A percentile compares a stretch with the other conserved stretches of the same genome.
Evolutionary conservation across 768 basidiomycete species (phyloP).

Genomic region (Sistotremastrum suecicum): DNA sequence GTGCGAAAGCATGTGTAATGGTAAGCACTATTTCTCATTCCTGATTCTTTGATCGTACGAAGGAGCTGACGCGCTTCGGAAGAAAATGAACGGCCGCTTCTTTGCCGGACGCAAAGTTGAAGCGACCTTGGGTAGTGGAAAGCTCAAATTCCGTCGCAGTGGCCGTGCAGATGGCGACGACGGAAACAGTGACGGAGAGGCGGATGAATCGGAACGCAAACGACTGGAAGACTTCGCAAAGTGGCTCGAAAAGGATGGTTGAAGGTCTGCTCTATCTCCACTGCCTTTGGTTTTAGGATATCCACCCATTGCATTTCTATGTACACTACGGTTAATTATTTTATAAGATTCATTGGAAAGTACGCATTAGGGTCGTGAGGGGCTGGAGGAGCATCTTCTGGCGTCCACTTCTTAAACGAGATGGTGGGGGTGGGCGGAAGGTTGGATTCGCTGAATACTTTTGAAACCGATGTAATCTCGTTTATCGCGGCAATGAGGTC

Average conservation of each 20-base stretch:
- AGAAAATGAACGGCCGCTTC: slow-evolving; percentile 94
- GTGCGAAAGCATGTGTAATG: slow-evolving; percentile 84
- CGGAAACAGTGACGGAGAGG: slow-evolving; percentile 30
- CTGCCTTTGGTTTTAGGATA: not conserved
- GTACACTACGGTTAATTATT: slow-evolving; percentile 12
- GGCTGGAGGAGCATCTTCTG: slow-evolving; percentile 56
- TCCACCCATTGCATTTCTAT: not conserved
- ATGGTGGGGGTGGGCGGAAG: slow-evolving; percentile 66
- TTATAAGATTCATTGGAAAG: slow-evolving; percentile 62
- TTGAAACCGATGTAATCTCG: slow-evolving; percentile 39
- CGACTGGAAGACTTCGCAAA: slow-evolving; percentile 78
- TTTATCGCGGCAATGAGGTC: slow-evolving; percentile 65
- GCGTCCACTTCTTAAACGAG: slow-evolving; percentile 59
- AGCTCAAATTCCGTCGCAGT: slow-evolving; percentile 66
- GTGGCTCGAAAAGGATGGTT: slow-evolving; percentile 72
- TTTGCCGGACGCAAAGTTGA: slow-evolving; percentile 76
- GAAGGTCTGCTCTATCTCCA: no score
- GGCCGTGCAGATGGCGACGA: slow-evolving; percentile 51
- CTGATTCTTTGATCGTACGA: not conserved
- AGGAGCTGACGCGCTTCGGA: not conserved
- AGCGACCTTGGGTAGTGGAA: slow-evolving; percentile 71
- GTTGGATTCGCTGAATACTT: slow-evolving; percentile 44
- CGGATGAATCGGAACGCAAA: slow-evolving; percentile 63
- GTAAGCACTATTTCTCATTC: slow-evolving; percentile 28
- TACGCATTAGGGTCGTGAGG: slow-evolving; percentile 74